Percentiles rank a stretch among this genome's conserved stretches.
phyloP scores from a whole-genome alignment of 352 stramenopile species.

The Elongisporangium senticosum region DNA sequence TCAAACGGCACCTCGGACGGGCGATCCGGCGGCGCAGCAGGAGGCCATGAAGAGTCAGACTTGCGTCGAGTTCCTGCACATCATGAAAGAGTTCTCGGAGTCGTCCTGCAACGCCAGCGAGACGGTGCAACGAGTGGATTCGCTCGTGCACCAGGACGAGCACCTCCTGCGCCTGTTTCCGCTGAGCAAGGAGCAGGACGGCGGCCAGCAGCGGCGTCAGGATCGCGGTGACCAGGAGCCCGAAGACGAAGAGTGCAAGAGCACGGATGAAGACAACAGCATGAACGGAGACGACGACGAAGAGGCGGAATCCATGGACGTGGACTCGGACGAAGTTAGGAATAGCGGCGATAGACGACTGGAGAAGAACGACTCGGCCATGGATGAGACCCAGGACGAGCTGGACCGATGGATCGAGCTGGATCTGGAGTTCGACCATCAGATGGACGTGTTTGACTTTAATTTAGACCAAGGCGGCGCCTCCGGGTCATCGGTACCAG shows the following conservation, averaged over 20 bases:
- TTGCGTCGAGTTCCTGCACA: conserved; percentile 63
- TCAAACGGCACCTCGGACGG: not conserved
- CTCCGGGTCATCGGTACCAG: not conserved
- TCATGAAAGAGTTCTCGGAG: conserved; percentile 73
- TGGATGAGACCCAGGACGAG: conserved; percentile 38
- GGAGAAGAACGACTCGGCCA: not conserved
- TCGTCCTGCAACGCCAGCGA: conserved; percentile 58
- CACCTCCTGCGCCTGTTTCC: conserved; percentile 50
- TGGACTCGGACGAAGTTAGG: conserved; percentile 9
- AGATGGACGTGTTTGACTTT: conserved; percentile 54
- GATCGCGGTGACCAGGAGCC: conserved; percentile 14
- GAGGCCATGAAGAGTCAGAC: conserved; percentile 43
- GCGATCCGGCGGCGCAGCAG: not conserved
- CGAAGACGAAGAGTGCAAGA: conserved; percentile 1
- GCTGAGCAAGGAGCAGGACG: conserved; percentile 16
- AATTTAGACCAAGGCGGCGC: conserved; percentile 9
- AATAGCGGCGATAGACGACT: conserved; percentile 6
- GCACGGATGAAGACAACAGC: conserved; percentile 4
- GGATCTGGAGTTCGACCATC: conserved; percentile 47
- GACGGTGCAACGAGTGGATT: conserved; percentile 60
- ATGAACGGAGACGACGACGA: not conserved
- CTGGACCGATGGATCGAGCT: conserved; percentile 60
- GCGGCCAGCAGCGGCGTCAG: conserved; percentile 6
- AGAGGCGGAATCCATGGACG: conserved; percentile 9
- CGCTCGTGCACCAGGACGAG: conserved; percentile 52